A percentile compares a stretch with the other conserved stretches of the same genome.
phyloP scores from a whole-genome alignment of 2,329 filamentous ascomycete species.

The Colletotrichum horii region DNA sequence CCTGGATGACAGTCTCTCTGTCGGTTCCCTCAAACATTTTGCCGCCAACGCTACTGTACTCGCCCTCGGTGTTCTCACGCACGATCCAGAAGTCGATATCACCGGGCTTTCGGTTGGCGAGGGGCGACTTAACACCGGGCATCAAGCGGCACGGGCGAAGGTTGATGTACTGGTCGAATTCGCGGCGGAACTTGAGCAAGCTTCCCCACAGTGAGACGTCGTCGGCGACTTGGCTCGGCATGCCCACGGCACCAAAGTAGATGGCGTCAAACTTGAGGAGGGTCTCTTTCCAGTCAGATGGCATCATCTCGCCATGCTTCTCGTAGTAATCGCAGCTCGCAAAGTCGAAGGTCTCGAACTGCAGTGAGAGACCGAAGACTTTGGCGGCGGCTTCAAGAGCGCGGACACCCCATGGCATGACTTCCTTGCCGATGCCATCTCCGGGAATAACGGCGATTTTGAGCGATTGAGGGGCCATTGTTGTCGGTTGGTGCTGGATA shows the following conservation, averaged over 20 bases:
- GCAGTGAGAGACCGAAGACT: constrained; percentile 56
- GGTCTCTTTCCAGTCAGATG: constrained; percentile 39
- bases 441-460: constrained; percentile 69
- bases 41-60: constrained; percentile 70
- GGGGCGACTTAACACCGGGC: constrained; percentile 61
- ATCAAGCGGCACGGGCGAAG: constrained; percentile 68
- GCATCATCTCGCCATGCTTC: constrained; percentile 46
- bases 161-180: constrained; percentile 71
- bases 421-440: constrained; percentile 74
- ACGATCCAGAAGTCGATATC: constrained; percentile 71
- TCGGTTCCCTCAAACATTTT: constrained; percentile 61
- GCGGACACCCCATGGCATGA: constrained; percentile 45
- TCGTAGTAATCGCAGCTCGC: constrained; percentile 62
- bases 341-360: constrained; percentile 69
- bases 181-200: constrained; percentile 67
- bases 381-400: constrained; percentile 44
- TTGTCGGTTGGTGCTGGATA: not conserved
- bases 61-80: constrained; percentile 70
- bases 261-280: constrained; percentile 59
- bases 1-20: constrained; percentile 68
- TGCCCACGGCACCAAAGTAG: constrained; percentile 69
- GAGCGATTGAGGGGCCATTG: constrained; percentile 4
- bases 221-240: constrained; percentile 63
- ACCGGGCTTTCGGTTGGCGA: constrained; percentile 54
- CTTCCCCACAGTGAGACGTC: constrained; percentile 71